Percentiles rank a stretch among this genome's conserved stretches.
phyloP scores from a whole-genome alignment of 768 basidiomycete species.

The Crepidotus variabilis region DNA sequence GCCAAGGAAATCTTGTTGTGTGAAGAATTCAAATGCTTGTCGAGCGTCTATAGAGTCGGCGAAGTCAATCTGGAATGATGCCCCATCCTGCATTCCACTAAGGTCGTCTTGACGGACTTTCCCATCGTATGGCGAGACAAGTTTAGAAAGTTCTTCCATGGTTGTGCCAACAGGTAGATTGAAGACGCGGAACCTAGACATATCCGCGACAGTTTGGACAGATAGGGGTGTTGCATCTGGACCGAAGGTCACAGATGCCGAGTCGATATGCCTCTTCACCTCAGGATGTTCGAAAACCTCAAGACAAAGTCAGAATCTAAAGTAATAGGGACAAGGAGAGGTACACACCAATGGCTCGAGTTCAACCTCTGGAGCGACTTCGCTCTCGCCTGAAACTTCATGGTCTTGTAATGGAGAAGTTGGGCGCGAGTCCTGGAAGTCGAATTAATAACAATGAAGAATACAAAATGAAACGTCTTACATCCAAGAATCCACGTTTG shows the following conservation, averaged over 20 bases:
- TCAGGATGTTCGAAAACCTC: conserved; percentile 17
- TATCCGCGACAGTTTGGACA: conserved; percentile 36
- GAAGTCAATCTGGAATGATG: conserved; percentile 26
- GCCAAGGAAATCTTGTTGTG: conserved; percentile 24
- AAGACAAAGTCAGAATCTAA: neutral
- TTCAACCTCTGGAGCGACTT: neutral
- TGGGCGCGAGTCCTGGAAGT: neutral
- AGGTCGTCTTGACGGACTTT: conserved; percentile 14
- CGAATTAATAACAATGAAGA: too few relatives aligned
- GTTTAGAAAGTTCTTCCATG: conserved; percentile 23
- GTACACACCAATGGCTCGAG: neutral
- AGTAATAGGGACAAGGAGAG: neutral
- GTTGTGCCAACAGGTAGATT: conserved; percentile 33
- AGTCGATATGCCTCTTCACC: conserved; percentile 22
- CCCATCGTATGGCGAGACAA: conserved; percentile 28
- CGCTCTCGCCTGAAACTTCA: neutral
- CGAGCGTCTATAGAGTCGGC: conserved; percentile 24
- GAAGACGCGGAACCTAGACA: conserved; percentile 31
- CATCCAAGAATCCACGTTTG: neutral
- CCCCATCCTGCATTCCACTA: conserved; percentile 6
- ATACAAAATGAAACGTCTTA: neutral
- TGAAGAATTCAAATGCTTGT: conserved; percentile 28
- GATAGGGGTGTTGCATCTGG: conserved; percentile 23
- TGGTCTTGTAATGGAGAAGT: neutral
- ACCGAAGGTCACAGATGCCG: conserved; percentile 30